A percentile compares a stretch with the other conserved stretches of the same genome.
These are phyloP conservation scores for Metahyphopichia silvanorum DNA, from an alignment of 805 yeast species.

Conservation along the genomic window DNA sequence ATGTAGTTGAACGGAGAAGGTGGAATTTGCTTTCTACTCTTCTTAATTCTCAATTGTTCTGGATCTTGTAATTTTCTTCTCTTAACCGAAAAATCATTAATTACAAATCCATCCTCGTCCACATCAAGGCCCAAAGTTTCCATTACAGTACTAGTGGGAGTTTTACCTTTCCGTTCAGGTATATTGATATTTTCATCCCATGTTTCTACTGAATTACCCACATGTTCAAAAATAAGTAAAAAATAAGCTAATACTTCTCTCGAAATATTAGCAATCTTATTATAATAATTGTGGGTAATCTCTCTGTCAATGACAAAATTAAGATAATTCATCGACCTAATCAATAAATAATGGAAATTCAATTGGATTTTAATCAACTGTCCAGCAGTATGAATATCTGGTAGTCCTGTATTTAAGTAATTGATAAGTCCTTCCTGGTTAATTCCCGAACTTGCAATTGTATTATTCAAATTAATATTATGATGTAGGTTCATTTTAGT, in stretches of 20 bases:
- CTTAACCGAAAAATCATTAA: constrained; percentile 41
- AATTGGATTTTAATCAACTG: constrained; percentile 42
- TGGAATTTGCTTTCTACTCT: constrained; percentile 27
- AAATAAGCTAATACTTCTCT: constrained; percentile 38
- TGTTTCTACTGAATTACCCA: constrained; percentile 16
- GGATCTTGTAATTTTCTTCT: constrained; percentile 19
- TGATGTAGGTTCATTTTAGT: constrained; percentile 27
- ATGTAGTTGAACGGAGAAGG: constrained; percentile 38
- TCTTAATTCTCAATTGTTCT: constrained; percentile 6
- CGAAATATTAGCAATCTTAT: constrained; percentile 33
- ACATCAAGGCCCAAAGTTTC: constrained; percentile 37
- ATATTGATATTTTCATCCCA: constrained; percentile 2
- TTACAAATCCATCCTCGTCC: constrained; percentile 44
- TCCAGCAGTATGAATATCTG: constrained; percentile 36
- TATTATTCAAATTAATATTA: constrained; percentile 19
- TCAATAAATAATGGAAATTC: constrained; percentile 40
- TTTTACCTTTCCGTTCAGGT: background rate
- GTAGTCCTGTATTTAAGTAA: constrained; percentile 29
- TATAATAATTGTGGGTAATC: constrained; percentile 29
- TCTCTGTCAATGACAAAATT: constrained; percentile 43
- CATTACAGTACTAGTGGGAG: constrained; percentile 16
- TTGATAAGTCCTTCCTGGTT: constrained; percentile 17
- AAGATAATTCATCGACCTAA: constrained; percentile 40
- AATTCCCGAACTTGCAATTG: constrained; percentile 13
- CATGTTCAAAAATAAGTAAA: constrained; percentile 33